Evolutionary conservation across 306 rosid genomes (phyloP), one percentile per base, ranked within the genome.

Genomic region (Fagus sylvatica): DNA sequence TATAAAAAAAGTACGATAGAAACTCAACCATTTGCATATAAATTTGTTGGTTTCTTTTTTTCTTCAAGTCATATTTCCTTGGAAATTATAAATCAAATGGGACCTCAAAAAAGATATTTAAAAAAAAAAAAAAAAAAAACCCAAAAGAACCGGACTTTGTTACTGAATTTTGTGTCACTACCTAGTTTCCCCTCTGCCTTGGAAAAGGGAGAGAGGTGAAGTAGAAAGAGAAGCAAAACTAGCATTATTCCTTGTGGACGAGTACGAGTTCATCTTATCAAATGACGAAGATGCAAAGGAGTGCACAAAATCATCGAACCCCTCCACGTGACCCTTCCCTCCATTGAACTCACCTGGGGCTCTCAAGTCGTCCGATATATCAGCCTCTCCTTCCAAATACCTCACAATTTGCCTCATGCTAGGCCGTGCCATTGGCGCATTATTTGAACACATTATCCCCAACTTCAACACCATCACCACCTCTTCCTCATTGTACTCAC

Each of bases 381-480:
- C 84, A 28, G 79, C 60, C 73, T 93, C 95, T 5, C 97, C 95
- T 12, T 91, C 95, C 83, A 93, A 80, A 69, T 75, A 83, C 86
- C 89, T 89, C 81, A 91, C 74, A 10, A 90, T 85, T 66, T 80
- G 87, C 68, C 92, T 87, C 93, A 88, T 88, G 46, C 40, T 84
- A 11, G 97, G 97, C 88, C 98, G 85, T 1, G 55, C 82, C 61
- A 30, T 36, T 2, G 87, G 80, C 32, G 8, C 76, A 79, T 85
- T 85, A 71, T 80, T 82, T 34, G 97, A 93, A 30, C 98, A 89
- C 60, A 91, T 76, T 61, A 93, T 59, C 22, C 98, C 98, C 76
- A 93, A 9, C 74, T 91, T 89, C 85, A 91, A 39, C 70, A 91
- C 89, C 85, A 83, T 48, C 71, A 74, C 36, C 3, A 83, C 85